Percentiles rank a stretch among this genome's conserved stretches.
Conservation (phyloP, 495 filamentous ascomycete species). For the Hyaloscypha variabilis region DNA sequence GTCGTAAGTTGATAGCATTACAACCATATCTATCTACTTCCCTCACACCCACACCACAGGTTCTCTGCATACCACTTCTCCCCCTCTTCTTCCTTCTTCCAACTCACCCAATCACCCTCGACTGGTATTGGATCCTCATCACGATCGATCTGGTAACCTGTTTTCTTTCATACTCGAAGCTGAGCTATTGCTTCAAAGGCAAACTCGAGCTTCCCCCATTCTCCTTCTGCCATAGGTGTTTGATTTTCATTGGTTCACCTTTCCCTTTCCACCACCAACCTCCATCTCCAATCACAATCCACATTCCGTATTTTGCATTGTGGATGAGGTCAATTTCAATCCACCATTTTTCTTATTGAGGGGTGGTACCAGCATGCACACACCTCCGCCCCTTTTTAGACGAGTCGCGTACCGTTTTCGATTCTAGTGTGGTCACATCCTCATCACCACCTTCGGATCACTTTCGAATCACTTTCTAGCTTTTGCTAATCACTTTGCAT, state of each 20-base stretch:
- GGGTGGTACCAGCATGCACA: neutral
- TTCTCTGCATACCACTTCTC: neutral
- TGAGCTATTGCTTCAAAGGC: neutral
- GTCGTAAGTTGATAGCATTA: neutral
- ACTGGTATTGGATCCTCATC: neutral
- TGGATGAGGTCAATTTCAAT: neutral
- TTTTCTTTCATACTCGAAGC: neutral
- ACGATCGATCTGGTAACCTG: neutral
- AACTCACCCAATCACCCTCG: neutral
- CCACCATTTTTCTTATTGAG: neutral
- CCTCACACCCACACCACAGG: too few relatives aligned
- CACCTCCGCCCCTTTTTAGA: conserved; percentile 2
- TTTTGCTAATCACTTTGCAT: neutral
- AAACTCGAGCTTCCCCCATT: neutral
- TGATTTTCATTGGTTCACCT: neutral
- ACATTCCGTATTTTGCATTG: neutral
- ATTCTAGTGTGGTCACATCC: too few relatives aligned
- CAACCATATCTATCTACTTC: too few relatives aligned
- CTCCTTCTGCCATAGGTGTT: neutral
- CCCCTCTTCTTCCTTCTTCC: neutral
- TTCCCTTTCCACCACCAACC: neutral
- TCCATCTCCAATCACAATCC: neutral
- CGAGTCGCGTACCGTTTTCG: neutral
- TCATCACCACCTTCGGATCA: neutral
- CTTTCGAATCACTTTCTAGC: neutral